Evolutionary conservation across 306 rosid genomes (phyloP).

Genomic region (Boehmeria nivea): DNA sequence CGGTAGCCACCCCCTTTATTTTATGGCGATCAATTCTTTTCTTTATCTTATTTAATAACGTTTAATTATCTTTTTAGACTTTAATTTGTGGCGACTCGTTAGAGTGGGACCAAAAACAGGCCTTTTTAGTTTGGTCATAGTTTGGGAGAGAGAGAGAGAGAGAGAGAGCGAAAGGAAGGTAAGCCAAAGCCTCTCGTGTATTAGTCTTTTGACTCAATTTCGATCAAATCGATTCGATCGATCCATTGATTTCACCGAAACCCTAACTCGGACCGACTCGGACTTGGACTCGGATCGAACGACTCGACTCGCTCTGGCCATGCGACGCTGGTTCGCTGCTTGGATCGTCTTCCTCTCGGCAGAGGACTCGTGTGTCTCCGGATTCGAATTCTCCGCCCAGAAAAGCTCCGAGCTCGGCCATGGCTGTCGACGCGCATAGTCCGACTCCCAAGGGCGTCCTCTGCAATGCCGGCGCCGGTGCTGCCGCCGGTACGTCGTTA

Average conservation of each 20-base stretch:
- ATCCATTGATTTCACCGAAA: background rate
- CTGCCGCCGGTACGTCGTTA: slow-evolving; percentile 53
- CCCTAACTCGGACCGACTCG: slow-evolving; percentile 15
- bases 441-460: slow-evolving; percentile 49
- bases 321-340: slow-evolving; percentile 59
- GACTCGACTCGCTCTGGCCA: slow-evolving; percentile 45
- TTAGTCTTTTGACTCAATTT: background rate
- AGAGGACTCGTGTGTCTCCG: slow-evolving; percentile 39
- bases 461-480: slow-evolving; percentile 68
- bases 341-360: slow-evolving; percentile 44
- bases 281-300: slow-evolving; percentile 12
- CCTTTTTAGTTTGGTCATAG: no score
- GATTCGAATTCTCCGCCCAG: slow-evolving; percentile 17
- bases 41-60: background rate
- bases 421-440: slow-evolving; percentile 37
- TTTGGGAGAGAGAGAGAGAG: background rate
- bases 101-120: background rate
- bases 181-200: slow-evolving; percentile 4
- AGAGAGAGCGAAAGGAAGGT: slow-evolving; percentile 13
- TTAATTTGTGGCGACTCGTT: slow-evolving; percentile 15
- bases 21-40: no score
- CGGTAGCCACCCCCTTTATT: no score
- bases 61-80: background rate
- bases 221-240: background rate
- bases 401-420: slow-evolving; percentile 12